These are phyloP conservation scores for Aspergillus bridgeri DNA, from an alignment of 495 filamentous ascomycete species.

Conservation along the genomic window DNA sequence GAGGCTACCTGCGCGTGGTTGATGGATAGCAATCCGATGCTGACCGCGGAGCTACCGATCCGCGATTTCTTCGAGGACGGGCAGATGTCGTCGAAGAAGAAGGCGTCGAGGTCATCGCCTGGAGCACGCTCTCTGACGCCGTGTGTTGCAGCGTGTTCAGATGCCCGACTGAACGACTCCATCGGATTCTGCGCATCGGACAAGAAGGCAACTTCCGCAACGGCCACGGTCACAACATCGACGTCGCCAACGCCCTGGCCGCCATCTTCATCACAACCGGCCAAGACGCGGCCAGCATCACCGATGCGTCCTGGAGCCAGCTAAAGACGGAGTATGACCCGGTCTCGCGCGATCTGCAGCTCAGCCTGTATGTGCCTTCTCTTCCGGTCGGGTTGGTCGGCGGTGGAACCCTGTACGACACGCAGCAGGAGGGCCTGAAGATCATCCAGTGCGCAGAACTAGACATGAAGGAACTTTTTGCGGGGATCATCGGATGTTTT, in stretches of 20 bases:
- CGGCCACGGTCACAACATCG: constrained; percentile 11
- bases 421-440: constrained; percentile 14
- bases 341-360: constrained; percentile 1
- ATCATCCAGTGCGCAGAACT: constrained; percentile 13
- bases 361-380: constrained; percentile 13
- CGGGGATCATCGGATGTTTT: constrained; percentile 15
- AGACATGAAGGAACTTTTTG: constrained; percentile 11
- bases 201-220: constrained; percentile 14
- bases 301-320: constrained; percentile 16
- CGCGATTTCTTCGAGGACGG: constrained; percentile 9
- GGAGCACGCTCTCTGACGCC: constrained; percentile 10
- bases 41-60: not conserved
- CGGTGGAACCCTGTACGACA: constrained; percentile 10
- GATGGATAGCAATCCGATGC: not conserved
- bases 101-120: constrained; percentile 15
- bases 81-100: constrained; percentile 11
- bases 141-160: constrained; percentile 6
- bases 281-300: constrained; percentile 13
- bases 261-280: constrained; percentile 16
- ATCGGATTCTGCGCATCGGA: constrained; percentile 1
- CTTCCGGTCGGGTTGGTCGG: constrained; percentile 14
- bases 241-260: constrained; percentile 12
- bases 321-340: constrained; percentile 8
- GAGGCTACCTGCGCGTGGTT: constrained; percentile 11
- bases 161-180: constrained; percentile 2